phyloP scores from a whole-genome alignment of 2,329 filamentous ascomycete genomes.

The Parastagonospora nodorum region DNA sequence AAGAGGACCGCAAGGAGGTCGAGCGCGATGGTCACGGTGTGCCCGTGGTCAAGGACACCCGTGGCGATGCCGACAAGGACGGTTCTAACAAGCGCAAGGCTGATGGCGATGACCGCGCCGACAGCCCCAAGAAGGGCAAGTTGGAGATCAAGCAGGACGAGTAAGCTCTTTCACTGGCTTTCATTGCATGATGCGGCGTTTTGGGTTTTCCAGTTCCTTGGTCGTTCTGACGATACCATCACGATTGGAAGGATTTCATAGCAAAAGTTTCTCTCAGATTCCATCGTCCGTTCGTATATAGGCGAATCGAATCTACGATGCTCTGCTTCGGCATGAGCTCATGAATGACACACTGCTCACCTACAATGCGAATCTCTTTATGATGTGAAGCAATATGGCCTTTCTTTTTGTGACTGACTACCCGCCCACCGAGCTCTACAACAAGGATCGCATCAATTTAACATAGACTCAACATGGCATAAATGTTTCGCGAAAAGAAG shows the following conservation, averaged over 20 bases:
- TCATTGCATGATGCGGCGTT: conserved; percentile 18
- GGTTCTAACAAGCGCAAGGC: conserved; percentile 43
- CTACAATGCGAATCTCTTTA: too few species aligned
- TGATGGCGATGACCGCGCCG: conserved; percentile 22
- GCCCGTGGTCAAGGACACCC: conserved; percentile 32
- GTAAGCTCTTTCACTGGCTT: conserved; percentile 9
- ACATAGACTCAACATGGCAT: too few species aligned
- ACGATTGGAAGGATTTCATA: conserved; percentile 2
- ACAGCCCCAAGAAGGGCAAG: conserved; percentile 40
- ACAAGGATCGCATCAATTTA: too few species aligned
- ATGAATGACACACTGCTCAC: neutral
- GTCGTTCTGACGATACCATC: conserved; percentile 14
- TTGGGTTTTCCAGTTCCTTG: conserved; percentile 8
- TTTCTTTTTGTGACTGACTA: neutral
- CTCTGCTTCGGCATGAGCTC: neutral
- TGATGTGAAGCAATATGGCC: neutral
- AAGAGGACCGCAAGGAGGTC: conserved; percentile 23
- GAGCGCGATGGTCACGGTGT: conserved; percentile 33
- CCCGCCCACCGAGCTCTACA: too few species aligned
- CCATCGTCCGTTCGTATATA: neutral
- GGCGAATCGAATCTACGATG: neutral
- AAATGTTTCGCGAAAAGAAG: too few species aligned
- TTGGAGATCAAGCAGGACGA: conserved; percentile 43
- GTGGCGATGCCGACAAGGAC: conserved; percentile 14
- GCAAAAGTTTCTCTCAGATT: conserved; percentile 11